Base-by-base conservation (phyloP, 1,139 yeast genomes). In the Saccharomyces pastorianus region DNA sequence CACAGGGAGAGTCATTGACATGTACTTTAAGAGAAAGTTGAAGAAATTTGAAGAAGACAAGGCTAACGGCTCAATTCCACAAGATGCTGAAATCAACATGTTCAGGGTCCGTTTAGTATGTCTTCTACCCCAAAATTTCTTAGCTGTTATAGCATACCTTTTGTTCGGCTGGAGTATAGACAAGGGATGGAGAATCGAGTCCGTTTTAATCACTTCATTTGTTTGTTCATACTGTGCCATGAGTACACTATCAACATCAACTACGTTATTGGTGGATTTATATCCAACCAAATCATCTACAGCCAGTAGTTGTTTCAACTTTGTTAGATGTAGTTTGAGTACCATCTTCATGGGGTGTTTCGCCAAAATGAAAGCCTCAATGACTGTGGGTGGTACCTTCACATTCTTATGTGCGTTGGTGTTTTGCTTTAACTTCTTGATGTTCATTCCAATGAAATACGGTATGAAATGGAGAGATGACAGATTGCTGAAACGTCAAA, bases 101-200 rank as follows among this genome's bases (percentile, higher is more conserved):
- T 75, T 81, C 54, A 73, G 71, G 48, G 78, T 83, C 7, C 73
- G 88, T 48, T 65, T 84, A 48, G 61, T 63, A 48, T 71, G 70
- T 44, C 70, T 73, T 0, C 56, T 73, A 41, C 79, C 82, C 14
- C 72, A 67, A 49, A 61, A 67, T 27, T 58, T 76, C 7, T 59
- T 73, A 13, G 61, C 77, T 4, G 68, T 70, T 1, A 55, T 58
- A 8, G 74, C 80, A 0, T 67, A 78, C 6, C 57, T 83, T 1
- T 66, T 82, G 2, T 86, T 81, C 70, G 95, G 93, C 1, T 88
- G 96, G 95, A 76, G 85, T 52, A 63, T 87, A 3, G 75, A 82
- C 47, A 64, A 76, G 47, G 69, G 75, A 7, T 78, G 77, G 13
- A 73, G 74, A 50, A 71, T 84, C 32, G 78, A 83, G 0, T 80